phyloP scores from a whole-genome alignment of 257 asterid genomes.

The Nicotiana undulata region DNA sequence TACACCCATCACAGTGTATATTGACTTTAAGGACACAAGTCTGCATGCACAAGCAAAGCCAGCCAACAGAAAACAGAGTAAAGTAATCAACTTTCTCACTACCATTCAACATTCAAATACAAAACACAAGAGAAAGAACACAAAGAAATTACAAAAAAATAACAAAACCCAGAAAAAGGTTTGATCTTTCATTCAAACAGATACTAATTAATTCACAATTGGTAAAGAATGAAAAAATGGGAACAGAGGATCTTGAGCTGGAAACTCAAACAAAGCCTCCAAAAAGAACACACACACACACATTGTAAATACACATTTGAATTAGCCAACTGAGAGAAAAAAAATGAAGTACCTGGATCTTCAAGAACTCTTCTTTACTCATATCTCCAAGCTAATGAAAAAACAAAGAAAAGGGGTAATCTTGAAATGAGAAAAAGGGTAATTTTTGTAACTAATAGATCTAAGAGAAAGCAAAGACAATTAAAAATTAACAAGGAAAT shows the following conservation, averaged over 20 bases:
- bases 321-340: conserved; percentile 7
- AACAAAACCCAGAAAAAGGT: neutral
- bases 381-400: conserved; percentile 27
- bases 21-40: conserved; percentile 91
- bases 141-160: neutral
- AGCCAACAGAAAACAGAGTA: conserved; percentile 29
- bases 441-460: conserved; percentile 29
- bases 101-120: conserved; percentile 5
- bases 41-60: conserved; percentile 69
- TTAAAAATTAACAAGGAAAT: conserved; percentile 12
- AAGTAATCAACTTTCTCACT: conserved; percentile 29
- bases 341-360: conserved; percentile 69
- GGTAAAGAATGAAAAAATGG: neutral
- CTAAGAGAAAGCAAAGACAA: conserved; percentile 23
- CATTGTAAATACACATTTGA: neutral
- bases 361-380: conserved; percentile 95
- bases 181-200: neutral
- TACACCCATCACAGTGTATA: conserved; percentile 97
- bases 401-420: conserved; percentile 9
- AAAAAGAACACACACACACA: neutral
- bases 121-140: neutral
- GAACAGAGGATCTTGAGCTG: neutral
- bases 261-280: conserved; percentile 24
- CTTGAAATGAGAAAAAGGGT: neutral
- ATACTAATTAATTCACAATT: neutral